Base-by-base conservation (phyloP, 1,139 yeast species). In the Debaryomyces sp. region DNA sequence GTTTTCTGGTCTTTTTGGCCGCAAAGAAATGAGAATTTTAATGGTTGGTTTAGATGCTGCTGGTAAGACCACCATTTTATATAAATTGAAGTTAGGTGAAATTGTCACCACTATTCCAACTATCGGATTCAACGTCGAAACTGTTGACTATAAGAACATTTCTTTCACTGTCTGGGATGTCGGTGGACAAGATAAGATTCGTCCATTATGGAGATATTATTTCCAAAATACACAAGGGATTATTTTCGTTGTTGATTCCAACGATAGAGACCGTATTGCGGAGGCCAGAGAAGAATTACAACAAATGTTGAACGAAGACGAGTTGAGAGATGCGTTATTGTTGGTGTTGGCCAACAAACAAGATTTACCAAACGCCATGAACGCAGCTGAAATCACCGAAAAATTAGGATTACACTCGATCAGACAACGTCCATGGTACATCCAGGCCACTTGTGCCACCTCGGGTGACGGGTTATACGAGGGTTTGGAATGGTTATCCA, bases 31-130 rank as follows among this genome's bases (percentile, higher is more conserved):
- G 76, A 68, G 76, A 64, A 71, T 71, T 51, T 70, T 71, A 55
- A 71, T 71, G 76, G 76, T 71, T 52, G 76, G 76, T 46, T 68
- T 71, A 54, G 76, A 71, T 60, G 76, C 76, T 42, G 76, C 76
- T 44, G 76, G 76, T 68, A 71, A 71, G 56, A 71, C 76, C 58
- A 71, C 76, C 59, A 71, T 71, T 48, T 70, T 71, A 54, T 71
- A 71, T 60, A 71, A 71, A 61, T 70, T 71, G 58, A 71, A 71
- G 58, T 70, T 71, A 52, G 76, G 76, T 29, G 76, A 71, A 59
- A 70, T 71, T 47, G 75, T 71, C 50, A 71, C 76, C 48, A 71
- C 76, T 30, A 70, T 71, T 50, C 76, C 76, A 56, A 71, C 76
- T 46, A 71, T 71, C 57, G 76, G 76, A 41, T 71, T 71, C 60